Percentiles rank a stretch among this genome's conserved stretches.
phyloP scores from a whole-genome alignment of 2,329 filamentous ascomycete species.

The Gnomoniopsis smithogilvyi region DNA sequence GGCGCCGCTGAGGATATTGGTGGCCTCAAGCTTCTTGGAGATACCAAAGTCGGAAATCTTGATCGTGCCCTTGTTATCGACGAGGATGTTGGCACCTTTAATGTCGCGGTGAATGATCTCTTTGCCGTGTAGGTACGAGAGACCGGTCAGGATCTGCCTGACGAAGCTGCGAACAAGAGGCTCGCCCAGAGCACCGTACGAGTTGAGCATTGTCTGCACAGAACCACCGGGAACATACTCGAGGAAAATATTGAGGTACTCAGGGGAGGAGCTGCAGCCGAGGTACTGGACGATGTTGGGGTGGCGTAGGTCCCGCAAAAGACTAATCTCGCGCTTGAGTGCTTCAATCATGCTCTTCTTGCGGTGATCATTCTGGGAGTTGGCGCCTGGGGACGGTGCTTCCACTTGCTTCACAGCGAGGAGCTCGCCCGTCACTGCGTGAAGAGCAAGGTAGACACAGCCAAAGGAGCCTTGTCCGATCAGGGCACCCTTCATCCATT shows the following conservation, averaged over 20 bases:
- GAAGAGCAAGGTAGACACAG: conserved; percentile 89
- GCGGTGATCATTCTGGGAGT: conserved; percentile 78
- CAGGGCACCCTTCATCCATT: conserved; percentile 98
- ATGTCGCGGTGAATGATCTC: conserved; percentile 99
- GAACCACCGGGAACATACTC: conserved; percentile 98
- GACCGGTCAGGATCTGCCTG: conserved; percentile 86
- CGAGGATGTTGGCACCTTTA: conserved; percentile 97
- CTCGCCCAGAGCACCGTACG: conserved; percentile 92
- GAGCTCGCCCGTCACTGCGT: conserved; percentile 93
- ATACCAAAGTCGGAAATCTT: conserved; percentile 99
- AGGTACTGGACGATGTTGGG: conserved; percentile 98
- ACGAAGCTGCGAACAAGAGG: conserved; percentile 95
- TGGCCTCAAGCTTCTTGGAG: conserved; percentile 93
- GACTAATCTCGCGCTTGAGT: conserved; percentile 91
- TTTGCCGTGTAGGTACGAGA: conserved; percentile 88
- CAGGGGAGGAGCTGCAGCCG: conserved; percentile 86
- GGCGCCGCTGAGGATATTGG: conserved; percentile 72
- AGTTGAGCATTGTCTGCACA: conserved; percentile 97
- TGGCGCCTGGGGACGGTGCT: conserved; percentile 72
- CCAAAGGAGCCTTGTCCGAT: conserved; percentile 98
- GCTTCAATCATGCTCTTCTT: conserved; percentile 99
- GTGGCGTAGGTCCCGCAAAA: conserved; percentile 90
- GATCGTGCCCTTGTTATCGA: conserved; percentile 98
- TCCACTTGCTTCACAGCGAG: conserved; percentile 99
- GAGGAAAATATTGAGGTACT: conserved; percentile 98